phyloP scores from a whole-genome alignment of 495 filamentous ascomycete species.

The Penicillium soppii region DNA sequence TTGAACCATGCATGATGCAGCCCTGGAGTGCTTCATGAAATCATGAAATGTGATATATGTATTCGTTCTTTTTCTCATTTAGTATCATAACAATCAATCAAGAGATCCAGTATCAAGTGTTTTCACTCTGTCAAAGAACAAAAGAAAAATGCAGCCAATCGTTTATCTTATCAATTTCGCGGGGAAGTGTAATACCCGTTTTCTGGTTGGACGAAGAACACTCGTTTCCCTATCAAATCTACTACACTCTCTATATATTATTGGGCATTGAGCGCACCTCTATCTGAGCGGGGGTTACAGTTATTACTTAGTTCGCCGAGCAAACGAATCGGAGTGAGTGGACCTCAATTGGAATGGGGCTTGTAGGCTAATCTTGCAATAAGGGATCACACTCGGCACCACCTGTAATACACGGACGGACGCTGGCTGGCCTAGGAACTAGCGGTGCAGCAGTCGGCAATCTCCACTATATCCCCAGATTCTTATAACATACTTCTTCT shows the following conservation, averaged over 20 bases:
- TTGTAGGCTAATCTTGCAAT: conserved; percentile 8
- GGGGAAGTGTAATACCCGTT: not conserved
- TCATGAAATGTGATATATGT: no score
- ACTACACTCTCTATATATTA: not conserved
- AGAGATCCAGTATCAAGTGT: no score
- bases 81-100: no score
- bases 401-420: conserved; percentile 11
- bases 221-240: not conserved
- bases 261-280: not conserved
- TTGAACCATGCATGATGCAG: no score
- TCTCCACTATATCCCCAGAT: not conserved
- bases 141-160: not conserved
- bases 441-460: not conserved
- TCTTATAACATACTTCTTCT: not conserved
- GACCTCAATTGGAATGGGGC: not conserved
- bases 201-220: no score
- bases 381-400: conserved; percentile 4
- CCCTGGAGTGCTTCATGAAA: no score
- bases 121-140: no score
- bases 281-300: not conserved
- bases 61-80: no score
- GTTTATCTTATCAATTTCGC: conserved; percentile 5
- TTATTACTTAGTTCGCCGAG: not conserved
- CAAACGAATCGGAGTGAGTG: conserved; percentile 6
- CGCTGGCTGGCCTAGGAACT: not conserved